Evolutionary conservation across 2,329 filamentous ascomycete species (phyloP).

Genomic region (Penicillium occitanis): DNA sequence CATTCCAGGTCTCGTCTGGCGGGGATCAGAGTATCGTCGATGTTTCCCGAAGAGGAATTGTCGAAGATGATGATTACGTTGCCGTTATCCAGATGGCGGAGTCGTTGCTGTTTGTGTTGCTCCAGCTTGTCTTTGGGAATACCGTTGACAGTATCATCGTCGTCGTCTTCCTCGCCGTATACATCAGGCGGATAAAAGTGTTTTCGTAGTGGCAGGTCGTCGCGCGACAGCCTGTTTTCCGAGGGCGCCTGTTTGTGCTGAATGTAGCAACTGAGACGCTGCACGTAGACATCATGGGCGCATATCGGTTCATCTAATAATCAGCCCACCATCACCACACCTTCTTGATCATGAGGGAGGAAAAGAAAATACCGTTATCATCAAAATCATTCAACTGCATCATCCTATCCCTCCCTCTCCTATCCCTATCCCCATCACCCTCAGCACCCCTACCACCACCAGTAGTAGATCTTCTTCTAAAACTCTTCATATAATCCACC

Average conservation of each 20-base stretch:
- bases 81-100: conserved; percentile 50
- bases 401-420: conserved; percentile 42
- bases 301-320: conserved; percentile 43
- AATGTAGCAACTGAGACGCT: conserved; percentile 52
- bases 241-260: conserved; percentile 49
- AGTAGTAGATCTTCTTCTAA: conserved; percentile 25
- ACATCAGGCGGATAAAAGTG: conserved; percentile 51
- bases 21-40: conserved; percentile 52
- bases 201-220: conserved; percentile 30
- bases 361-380: conserved; percentile 30
- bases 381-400: conserved; percentile 55
- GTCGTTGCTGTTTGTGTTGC: conserved; percentile 40
- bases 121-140: conserved; percentile 27
- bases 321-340: background rate
- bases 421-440: conserved; percentile 18
- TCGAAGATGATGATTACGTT: conserved; percentile 57
- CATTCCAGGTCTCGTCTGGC: conserved; percentile 53
- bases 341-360: background rate
- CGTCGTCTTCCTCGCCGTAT: conserved; percentile 42
- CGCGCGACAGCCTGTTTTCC: conserved; percentile 24
- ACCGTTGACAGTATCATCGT: conserved; percentile 13
- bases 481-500: conserved; percentile 53
- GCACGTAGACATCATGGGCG: conserved; percentile 52
- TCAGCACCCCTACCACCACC: background rate
- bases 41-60: conserved; percentile 48